Evolutionary conservation across 352 stramenopile genomes (phyloP).

Genomic region (Globisporangium nagaii): DNA sequence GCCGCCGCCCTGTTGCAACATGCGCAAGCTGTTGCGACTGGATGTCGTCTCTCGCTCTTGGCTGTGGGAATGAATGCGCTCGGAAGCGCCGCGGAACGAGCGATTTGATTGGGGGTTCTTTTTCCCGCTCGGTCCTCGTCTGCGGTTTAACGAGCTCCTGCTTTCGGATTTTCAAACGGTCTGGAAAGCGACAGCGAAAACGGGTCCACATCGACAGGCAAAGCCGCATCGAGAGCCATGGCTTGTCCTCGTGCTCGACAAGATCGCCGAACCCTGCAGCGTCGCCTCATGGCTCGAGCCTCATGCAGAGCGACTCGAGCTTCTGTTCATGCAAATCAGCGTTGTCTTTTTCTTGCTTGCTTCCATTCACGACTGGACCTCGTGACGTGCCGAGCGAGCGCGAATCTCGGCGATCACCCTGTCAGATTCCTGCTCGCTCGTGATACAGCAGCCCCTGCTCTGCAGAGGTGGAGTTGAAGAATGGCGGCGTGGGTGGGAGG

Average conservation of each 20-base stretch:
- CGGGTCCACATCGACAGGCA: no score
- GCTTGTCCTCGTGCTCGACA: no score
- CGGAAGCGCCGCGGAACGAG: background rate
- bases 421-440: no score
- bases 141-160: conserved; percentile 1
- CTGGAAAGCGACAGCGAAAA: no score
- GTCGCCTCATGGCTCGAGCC: no score
- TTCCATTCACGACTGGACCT: no score
- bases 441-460: background rate
- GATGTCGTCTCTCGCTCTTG: background rate
- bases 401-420: no score
- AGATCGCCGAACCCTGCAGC: no score
- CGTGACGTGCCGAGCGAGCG: background rate
- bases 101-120: conserved; percentile 12
- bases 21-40: background rate
- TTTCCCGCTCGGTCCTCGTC: conserved; percentile 4
- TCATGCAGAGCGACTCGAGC: no score
- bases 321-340: background rate
- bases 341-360: background rate
- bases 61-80: background rate
- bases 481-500: background rate
- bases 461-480: conserved; percentile 1
- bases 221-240: no score
- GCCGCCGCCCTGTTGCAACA: background rate
- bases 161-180: no score